Conservation (phyloP, 441 rosid species). For the Euphorbia schlechtendalii region DNA sequence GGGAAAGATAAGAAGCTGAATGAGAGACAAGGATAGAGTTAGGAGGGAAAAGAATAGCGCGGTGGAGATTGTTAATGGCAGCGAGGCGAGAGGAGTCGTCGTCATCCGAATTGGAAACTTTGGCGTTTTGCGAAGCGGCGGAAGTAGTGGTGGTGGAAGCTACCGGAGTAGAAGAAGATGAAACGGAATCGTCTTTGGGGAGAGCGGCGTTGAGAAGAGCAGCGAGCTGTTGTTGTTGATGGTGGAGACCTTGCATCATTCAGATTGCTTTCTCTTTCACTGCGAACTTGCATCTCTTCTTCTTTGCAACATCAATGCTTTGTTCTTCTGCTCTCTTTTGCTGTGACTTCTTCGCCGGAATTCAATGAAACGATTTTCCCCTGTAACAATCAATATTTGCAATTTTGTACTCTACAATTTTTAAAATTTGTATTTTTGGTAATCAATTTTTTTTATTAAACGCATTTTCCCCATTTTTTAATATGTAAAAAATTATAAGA, state of each 20-base stretch:
- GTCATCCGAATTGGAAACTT: constrained; percentile 24
- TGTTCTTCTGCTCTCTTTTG: not conserved
- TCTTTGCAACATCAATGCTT: not conserved
- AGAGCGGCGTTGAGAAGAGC: constrained; percentile 77
- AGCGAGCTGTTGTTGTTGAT: constrained; percentile 53
- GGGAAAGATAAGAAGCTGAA: constrained; percentile 81
- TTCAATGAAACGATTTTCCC: no score
- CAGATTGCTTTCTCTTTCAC: constrained; percentile 12
- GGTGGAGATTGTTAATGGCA: constrained; percentile 79
- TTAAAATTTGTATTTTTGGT: no score
- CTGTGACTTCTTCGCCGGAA: no score
- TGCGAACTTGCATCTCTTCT: constrained; percentile 36
- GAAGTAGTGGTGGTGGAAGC: constrained; percentile 14
- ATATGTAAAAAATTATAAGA: no score
- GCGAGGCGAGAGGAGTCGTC: constrained; percentile 61
- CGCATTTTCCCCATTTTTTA: no score
- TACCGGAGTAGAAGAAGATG: constrained; percentile 32
- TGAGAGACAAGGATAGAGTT: constrained; percentile 79
- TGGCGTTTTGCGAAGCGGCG: constrained; percentile 16
- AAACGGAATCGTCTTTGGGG: constrained; percentile 45
- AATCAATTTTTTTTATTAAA: no score
- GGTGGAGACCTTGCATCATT: constrained; percentile 71
- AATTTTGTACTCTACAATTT: no score
- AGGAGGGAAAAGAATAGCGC: constrained; percentile 77
- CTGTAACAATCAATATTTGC: no score